Evolutionary conservation across 1,284 basidiomycete species (phyloP), one percentile per base, ranked within the genome.

Genomic region (Tremellales sp.): DNA sequence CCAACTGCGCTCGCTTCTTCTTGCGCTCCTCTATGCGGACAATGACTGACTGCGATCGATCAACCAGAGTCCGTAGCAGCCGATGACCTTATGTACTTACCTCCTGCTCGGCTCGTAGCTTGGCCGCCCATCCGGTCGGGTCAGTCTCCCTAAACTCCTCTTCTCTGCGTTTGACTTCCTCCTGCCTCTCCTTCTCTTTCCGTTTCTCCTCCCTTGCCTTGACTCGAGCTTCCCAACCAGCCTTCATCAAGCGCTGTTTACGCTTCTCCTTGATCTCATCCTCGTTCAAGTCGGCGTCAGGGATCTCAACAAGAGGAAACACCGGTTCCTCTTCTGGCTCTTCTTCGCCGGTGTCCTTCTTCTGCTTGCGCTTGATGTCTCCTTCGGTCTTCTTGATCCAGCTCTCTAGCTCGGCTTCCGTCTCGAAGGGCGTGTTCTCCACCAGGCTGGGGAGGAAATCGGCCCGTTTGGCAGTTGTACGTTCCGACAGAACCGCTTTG

Each of bases 251-350:
- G 54, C 84, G 86, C 73, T 98, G 96, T 60, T 86, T 87, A 62
- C 86, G 85, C 77, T 98, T 99, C 73, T 99, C 96, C 70, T 90
- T 97, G 42, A 97, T 67, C 13, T 84, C 82, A 42, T 97, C 93
- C 67, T 97, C 93, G 61, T 90, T 90, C 19, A 99, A 80, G 81
- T 96, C 87, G 17, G 83, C 85, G 73, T 99, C 96, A 0, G 92
- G 90, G 1, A 88, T 80, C 61, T 97, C 91, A 13, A 94, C 77
- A 2, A 99, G 79, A 5, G 90, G 91, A 76, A 93, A 98, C 0
- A 82, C 82, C 0, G 84, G 85, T 53, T 91, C 90, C 67, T 92
- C 87, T 77, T 85, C 69, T 15, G 54, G 60, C 55, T 60, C 65
- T 69, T 81, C 81, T 42, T 83, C 78, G 1, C 80, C 83, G 2